These are phyloP conservation scores for Rosa persica DNA, from an alignment of 306 rosid species.

Conservation along the genomic window DNA sequence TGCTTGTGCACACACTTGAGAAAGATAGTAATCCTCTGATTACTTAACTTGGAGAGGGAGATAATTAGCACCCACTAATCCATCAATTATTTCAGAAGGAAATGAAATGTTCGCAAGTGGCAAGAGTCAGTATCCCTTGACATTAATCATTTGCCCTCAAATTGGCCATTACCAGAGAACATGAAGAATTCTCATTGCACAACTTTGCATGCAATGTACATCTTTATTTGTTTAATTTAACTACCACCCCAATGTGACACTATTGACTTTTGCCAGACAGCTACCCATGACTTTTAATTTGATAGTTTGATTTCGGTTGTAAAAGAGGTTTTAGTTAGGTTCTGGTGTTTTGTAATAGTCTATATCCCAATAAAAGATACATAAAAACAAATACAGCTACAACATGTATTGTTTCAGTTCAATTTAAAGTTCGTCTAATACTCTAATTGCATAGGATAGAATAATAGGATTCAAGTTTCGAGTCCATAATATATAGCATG, in stretches of 20 bases:
- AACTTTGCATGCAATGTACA: slow-evolving; percentile 1
- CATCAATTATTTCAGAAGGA: neutral
- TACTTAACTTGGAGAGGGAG: no score
- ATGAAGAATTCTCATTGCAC: neutral
- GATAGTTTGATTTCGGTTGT: no score
- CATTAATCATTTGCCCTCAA: neutral
- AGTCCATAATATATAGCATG: neutral
- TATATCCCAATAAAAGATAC: no score
- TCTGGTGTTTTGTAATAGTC: no score
- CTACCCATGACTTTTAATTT: neutral
- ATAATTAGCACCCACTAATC: no score
- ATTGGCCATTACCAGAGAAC: neutral
- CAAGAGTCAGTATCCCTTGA: neutral
- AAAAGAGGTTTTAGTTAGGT: no score
- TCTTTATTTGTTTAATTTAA: neutral
- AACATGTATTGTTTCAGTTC: neutral
- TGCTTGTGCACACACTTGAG: no score
- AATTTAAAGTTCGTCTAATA: neutral
- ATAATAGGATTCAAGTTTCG: slow-evolving; percentile 1
- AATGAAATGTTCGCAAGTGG: neutral
- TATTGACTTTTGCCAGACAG: neutral
- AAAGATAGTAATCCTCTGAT: no score
- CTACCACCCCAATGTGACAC: neutral
- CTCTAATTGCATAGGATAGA: neutral
- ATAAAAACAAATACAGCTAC: no score